Evolutionary conservation across 1,284 basidiomycete species (phyloP).

Genomic region (Rhizoctonia solani): DNA sequence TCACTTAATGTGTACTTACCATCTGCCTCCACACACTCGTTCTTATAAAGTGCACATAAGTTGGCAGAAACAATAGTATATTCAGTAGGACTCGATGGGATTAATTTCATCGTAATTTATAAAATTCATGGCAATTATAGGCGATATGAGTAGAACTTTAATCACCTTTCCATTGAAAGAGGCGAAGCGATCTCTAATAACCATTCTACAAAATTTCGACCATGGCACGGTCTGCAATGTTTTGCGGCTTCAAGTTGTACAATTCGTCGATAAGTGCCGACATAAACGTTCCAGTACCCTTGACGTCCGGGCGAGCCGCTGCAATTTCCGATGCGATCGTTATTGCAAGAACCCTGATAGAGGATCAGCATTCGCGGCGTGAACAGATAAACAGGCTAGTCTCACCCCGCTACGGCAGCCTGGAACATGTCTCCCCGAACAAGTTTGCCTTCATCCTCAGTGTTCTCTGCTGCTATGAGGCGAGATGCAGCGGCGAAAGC

Average conservation of each 20-base stretch:
- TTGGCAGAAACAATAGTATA: no score
- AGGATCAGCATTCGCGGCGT: no score
- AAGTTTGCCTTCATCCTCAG: slow-evolving; percentile 50
- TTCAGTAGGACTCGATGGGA: no score
- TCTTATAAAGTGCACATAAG: no score
- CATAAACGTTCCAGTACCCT: slow-evolving; percentile 86
- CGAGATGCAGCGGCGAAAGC: slow-evolving; percentile 77
- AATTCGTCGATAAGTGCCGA: slow-evolving; percentile 85
- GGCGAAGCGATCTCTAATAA: no score
- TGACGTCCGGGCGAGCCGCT: slow-evolving; percentile 66
- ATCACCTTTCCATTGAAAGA: no score
- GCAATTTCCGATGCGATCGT: slow-evolving; percentile 86
- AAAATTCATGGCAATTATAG: no score
- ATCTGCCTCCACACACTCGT: no score
- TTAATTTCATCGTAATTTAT: no score
- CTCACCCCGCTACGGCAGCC: slow-evolving; percentile 77
- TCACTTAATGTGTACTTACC: no score
- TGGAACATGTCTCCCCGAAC: slow-evolving; percentile 72
- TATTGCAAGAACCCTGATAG: slow-evolving; percentile 70
- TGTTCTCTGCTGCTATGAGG: slow-evolving; percentile 44
- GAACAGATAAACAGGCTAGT: no score
- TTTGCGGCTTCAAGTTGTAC: slow-evolving; percentile 63
- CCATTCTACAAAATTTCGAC: slow-evolving; percentile 55
- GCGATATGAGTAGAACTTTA: no score
- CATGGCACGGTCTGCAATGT: slow-evolving; percentile 55